These are phyloP conservation scores for Stephanodiscus minutulus DNA, from an alignment of 108 stramenopile genomes.

Conservation along the genomic window DNA sequence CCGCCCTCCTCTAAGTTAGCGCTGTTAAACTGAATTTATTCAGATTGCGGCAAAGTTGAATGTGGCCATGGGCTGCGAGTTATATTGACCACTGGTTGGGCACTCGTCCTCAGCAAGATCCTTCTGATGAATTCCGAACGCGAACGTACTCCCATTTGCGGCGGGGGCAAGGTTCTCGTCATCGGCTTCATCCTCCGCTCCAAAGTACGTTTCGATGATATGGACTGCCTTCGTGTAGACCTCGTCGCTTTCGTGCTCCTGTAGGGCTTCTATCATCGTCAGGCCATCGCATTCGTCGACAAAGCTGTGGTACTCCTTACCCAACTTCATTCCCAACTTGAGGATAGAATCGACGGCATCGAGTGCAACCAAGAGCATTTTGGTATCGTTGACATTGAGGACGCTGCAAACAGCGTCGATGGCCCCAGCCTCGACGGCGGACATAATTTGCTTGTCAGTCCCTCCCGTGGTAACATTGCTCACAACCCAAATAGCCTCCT, in stretches of 20 bases:
- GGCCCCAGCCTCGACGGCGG: constrained; percentile 69
- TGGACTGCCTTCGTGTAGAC: constrained; percentile 76
- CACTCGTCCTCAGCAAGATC: constrained; percentile 17
- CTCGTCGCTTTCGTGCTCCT: constrained; percentile 77
- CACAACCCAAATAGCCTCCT: constrained; percentile 90
- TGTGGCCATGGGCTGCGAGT: constrained; percentile 24
- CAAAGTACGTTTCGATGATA: constrained; percentile 85
- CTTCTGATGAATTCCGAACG: constrained; percentile 55
- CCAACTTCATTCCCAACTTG: constrained; percentile 40
- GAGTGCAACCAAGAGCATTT: constrained; percentile 63
- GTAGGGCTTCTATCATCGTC: constrained; percentile 77
- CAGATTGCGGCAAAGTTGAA: constrained; percentile 23
- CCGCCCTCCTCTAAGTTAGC: neutral
- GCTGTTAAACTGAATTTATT: no score
- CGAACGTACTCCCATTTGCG: constrained; percentile 47
- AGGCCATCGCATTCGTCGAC: constrained; percentile 80
- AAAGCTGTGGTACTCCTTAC: constrained; percentile 43
- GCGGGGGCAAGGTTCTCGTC: constrained; percentile 79
- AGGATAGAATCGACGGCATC: constrained; percentile 80
- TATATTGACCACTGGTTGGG: constrained; percentile 13
- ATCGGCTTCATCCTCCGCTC: constrained; percentile 64
- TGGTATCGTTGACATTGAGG: constrained; percentile 59
- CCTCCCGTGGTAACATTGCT: constrained; percentile 82
- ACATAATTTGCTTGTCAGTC: constrained; percentile 48
- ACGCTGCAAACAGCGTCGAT: constrained; percentile 72